Percentiles rank a stretch among this genome's conserved stretches.
These are phyloP conservation scores for Cytospora mali DNA, from an alignment of 2,329 filamentous ascomycete genomes.

Conservation along the genomic window DNA sequence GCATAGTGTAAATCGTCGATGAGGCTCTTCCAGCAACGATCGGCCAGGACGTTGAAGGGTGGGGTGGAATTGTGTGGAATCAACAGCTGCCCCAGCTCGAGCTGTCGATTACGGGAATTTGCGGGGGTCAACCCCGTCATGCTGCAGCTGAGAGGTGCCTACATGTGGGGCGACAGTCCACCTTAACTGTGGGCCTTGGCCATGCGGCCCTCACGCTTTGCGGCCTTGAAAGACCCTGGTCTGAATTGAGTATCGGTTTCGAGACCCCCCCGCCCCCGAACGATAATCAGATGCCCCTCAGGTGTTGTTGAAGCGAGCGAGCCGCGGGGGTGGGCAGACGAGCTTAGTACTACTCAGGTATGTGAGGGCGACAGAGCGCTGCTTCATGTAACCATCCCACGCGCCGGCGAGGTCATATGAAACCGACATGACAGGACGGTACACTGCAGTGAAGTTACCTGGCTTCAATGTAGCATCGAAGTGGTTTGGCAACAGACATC, in stretches of 20 bases:
- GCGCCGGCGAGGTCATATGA: neutral
- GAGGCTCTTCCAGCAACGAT: constrained; percentile 21
- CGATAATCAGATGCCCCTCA: constrained; percentile 15
- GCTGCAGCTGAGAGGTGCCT: constrained; percentile 17
- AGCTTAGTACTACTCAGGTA: neutral
- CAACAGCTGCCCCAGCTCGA: constrained; percentile 18
- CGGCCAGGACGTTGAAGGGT: constrained; percentile 11
- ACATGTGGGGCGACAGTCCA: neutral
- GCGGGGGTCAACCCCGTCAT: constrained; percentile 22
- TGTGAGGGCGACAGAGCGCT: neutral
- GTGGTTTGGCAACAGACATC: neutral
- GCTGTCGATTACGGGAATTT: constrained; percentile 16
- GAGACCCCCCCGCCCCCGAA: constrained; percentile 10
- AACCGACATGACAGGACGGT: neutral
- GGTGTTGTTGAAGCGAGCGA: neutral
- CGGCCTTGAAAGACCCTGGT: constrained; percentile 10
- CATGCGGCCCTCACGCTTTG: neutral
- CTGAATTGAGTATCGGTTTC: constrained; percentile 19
- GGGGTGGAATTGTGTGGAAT: constrained; percentile 10
- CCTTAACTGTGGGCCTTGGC: neutral
- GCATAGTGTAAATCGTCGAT: too few relatives aligned
- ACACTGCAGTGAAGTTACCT: neutral
- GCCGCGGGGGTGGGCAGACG: neutral
- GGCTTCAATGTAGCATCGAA: neutral
- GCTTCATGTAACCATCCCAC: neutral